Percentiles rank a stretch among this genome's conserved stretches.
phyloP scores from a whole-genome alignment of 805 yeast species.

The Teunomyces cretensis region DNA sequence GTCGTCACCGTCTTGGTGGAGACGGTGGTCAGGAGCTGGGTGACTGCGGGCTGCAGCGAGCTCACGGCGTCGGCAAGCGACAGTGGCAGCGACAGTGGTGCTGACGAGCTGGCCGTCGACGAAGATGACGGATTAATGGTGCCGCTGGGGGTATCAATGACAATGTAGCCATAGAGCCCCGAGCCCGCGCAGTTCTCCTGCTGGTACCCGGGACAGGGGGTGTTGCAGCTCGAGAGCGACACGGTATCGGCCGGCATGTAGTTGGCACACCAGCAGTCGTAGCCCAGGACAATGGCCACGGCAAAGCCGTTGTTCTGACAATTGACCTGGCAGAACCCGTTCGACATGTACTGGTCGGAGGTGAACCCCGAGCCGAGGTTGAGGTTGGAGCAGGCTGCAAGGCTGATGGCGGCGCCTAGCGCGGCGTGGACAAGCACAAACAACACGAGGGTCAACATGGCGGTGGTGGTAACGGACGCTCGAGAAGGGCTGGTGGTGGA shows the following conservation, averaged over 20 bases:
- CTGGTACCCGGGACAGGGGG: constrained; percentile 46
- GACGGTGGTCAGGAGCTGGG: constrained; percentile 9
- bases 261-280: constrained; percentile 63
- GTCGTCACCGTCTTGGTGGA: background rate
- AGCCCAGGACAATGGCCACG: constrained; percentile 53
- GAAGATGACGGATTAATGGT: constrained; percentile 2
- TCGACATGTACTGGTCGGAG: constrained; percentile 34
- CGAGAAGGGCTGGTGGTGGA: too few relatives aligned
- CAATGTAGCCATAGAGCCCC: constrained; percentile 56
- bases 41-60: constrained; percentile 7
- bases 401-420: constrained; percentile 8
- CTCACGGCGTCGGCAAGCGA: background rate
- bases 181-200: constrained; percentile 42
- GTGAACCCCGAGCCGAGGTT: constrained; percentile 19
- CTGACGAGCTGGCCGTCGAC: constrained; percentile 1
- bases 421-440: background rate
- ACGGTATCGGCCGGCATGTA: constrained; percentile 45
- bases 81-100: constrained; percentile 5
- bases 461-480: background rate
- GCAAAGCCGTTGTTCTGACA: constrained; percentile 46
- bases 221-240: constrained; percentile 30
- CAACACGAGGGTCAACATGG: background rate
- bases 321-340: constrained; percentile 51
- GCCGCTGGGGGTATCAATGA: constrained; percentile 18
- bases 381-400: constrained; percentile 21